Evolutionary conservation across 176 grass and related monocot species (phyloP).

Genomic region (Triticum aestivum): IWGSC_CS_RefSeq_v2.1 NC_057799.1:93732880-93733379

Average conservation of each 20-base stretch:
- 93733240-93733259: constrained; percentile 35
- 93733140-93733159: constrained; percentile 39
- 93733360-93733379: constrained; percentile 25
- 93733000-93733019: constrained; percentile 40
- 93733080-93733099: constrained; percentile 40
- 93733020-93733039: constrained; percentile 40
- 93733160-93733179: constrained; percentile 53
- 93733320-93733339: constrained; percentile 39
- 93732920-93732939: constrained; percentile 88
- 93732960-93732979: constrained; percentile 43
- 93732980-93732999: constrained; percentile 37
- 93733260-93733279: constrained; percentile 24
- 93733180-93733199: constrained; percentile 50
- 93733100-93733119: constrained; percentile 62
- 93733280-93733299: constrained; percentile 35
- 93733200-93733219: constrained; percentile 12
- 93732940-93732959: constrained; percentile 80
- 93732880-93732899: constrained; percentile 96
- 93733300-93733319: constrained; percentile 50
- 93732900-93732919: constrained; percentile 73
- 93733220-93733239: constrained; percentile 36
- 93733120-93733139: constrained; percentile 42
- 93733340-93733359: background rate
- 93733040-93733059: background rate
- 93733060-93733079: background rate